Conservation (phyloP, 192 early-diverging fungal genomes). For the Umbelopsis vinacea region DNA sequence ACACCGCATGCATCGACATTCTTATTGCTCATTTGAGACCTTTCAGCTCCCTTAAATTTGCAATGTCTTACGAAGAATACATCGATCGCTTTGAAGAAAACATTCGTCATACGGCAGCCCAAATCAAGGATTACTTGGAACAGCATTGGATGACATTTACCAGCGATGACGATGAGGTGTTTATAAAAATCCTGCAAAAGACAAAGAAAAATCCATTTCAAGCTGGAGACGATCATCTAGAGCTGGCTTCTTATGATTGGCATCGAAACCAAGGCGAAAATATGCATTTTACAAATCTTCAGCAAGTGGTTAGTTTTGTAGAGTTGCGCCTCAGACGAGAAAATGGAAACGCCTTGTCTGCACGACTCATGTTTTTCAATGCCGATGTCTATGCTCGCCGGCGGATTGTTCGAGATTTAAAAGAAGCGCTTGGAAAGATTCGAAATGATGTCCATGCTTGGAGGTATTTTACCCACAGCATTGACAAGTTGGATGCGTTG, state of each 20-base stretch:
- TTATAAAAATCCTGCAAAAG: constrained; percentile 29
- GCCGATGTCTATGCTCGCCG: constrained; percentile 15
- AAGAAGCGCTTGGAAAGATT: not conserved
- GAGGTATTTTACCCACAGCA: not conserved
- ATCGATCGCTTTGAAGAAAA: constrained; percentile 13
- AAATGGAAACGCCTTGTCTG: constrained; percentile 30
- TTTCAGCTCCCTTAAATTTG: constrained; percentile 7
- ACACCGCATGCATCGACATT: constrained; percentile 48
- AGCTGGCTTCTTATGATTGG: constrained; percentile 12
- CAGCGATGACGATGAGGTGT: constrained; percentile 33
- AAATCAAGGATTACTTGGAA: constrained; percentile 7
- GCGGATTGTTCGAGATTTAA: constrained; percentile 27
- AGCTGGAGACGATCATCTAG: not conserved
- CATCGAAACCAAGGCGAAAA: not conserved
- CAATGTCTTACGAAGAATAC: constrained; percentile 16
- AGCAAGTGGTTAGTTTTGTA: constrained; percentile 7
- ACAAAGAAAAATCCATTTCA: constrained; percentile 21
- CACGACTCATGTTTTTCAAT: constrained; percentile 43
- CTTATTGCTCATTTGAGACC: constrained; percentile 31
- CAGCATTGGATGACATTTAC: constrained; percentile 28
- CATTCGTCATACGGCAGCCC: not conserved
- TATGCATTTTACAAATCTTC: not conserved
- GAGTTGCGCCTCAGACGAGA: constrained; percentile 35
- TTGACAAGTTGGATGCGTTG: not conserved
- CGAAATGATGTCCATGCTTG: not conserved